Conservation (phyloP, 2,329 filamentous ascomycete genomes). For the Acrocalymma vagum region DNA sequence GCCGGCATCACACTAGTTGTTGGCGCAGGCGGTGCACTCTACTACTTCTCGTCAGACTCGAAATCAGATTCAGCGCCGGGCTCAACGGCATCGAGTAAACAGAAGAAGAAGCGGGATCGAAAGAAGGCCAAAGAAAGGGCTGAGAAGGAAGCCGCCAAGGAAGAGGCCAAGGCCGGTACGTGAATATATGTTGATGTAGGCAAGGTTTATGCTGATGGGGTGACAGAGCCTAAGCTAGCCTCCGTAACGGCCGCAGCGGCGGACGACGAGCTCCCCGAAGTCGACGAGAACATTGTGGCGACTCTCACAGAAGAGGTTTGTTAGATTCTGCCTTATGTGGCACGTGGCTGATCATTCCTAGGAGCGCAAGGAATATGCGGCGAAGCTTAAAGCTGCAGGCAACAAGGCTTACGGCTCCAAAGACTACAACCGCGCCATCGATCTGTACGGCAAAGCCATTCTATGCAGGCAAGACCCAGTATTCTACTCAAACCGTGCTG, state of each 20-base stretch:
- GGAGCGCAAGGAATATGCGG: slow-evolving; percentile 85
- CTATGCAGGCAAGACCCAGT: slow-evolving; percentile 97
- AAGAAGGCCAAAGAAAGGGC: slow-evolving; percentile 82
- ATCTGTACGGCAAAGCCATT: slow-evolving; percentile 94
- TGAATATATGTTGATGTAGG: not conserved
- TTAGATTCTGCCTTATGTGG: not conserved
- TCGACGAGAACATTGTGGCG: slow-evolving; percentile 55
- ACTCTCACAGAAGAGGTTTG: slow-evolving; percentile 53
- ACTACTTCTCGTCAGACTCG: slow-evolving; percentile 75
- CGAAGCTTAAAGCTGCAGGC: slow-evolving; percentile 91
- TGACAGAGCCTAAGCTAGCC: slow-evolving; percentile 44
- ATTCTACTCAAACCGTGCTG: slow-evolving; percentile 98
- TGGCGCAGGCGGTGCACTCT: slow-evolving; percentile 89
- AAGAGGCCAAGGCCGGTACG: slow-evolving; percentile 45
- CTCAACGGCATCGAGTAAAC: slow-evolving; percentile 58
- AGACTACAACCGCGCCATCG: slow-evolving; percentile 92
- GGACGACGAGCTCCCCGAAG: slow-evolving; percentile 58
- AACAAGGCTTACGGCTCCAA: slow-evolving; percentile 97
- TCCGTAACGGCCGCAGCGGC: slow-evolving; percentile 44
- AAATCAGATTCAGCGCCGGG: slow-evolving; percentile 49
- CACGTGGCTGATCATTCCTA: slow-evolving; percentile 55
- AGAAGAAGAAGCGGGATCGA: slow-evolving; percentile 88
- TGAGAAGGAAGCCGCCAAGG: slow-evolving; percentile 57
- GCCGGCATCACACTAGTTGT: slow-evolving; percentile 93
- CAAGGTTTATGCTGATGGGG: slow-evolving; percentile 16